Percentiles rank a stretch among this genome's conserved stretches.
phyloP scores from a whole-genome alignment of 257 asterid species.

The Eustoma russellianum region DNA sequence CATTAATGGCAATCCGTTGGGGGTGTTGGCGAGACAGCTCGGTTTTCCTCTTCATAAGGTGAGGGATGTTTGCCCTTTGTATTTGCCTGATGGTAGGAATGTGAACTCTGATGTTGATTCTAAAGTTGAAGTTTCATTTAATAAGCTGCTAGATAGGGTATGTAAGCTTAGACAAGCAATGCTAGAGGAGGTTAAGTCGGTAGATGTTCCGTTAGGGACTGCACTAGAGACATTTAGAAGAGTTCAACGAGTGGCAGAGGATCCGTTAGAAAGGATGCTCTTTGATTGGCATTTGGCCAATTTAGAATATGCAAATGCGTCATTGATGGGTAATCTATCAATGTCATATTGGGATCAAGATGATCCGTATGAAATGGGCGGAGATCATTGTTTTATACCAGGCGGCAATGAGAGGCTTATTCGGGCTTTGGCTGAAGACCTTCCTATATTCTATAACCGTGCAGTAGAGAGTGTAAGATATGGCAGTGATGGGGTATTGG shows the following conservation, averaged over 20 bases:
- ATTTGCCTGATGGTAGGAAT: conserved; percentile 75
- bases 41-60: conserved; percentile 91
- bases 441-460: conserved; percentile 65
- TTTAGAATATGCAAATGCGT: conserved; percentile 94
- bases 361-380: conserved; percentile 98
- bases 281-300: conserved; percentile 99
- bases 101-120: conserved; percentile 83
- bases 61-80: conserved; percentile 89
- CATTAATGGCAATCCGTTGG: conserved; percentile 90
- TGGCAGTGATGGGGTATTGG: conserved; percentile 73
- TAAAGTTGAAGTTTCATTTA: conserved; percentile 72
- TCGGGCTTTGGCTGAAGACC: conserved; percentile 72
- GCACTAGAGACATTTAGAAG: conserved; percentile 83
- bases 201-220: conserved; percentile 76
- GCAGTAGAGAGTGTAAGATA: conserved; percentile 59
- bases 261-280: conserved; percentile 79
- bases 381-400: conserved; percentile 95
- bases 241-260: conserved; percentile 83
- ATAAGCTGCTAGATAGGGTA: conserved; percentile 88
- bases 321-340: conserved; percentile 81
- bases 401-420: conserved; percentile 95
- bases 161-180: conserved; percentile 93
- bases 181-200: conserved; percentile 70
- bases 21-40: conserved; percentile 86
- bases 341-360: conserved; percentile 99